Evolutionary conservation across 768 basidiomycete species (phyloP).

Genomic region (Serendipita sp.): DNA sequence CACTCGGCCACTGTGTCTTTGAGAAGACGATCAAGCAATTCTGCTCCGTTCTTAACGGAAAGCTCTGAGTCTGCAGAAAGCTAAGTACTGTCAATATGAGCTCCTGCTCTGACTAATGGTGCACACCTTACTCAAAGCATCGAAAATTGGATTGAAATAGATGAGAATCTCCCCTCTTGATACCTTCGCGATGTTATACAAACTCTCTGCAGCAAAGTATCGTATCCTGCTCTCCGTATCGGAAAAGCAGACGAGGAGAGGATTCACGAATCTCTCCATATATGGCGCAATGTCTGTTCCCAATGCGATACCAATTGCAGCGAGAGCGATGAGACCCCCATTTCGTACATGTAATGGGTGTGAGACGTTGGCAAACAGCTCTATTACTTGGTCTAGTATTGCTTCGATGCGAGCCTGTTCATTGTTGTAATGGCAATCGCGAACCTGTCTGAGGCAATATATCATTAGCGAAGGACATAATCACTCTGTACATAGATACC

Average conservation of each 20-base stretch:
- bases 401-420: conserved; percentile 67
- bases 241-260: conserved; percentile 78
- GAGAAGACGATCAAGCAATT: conserved; percentile 87
- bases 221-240: conserved; percentile 90
- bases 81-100: conserved; percentile 26
- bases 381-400: conserved; percentile 88
- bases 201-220: conserved; percentile 94
- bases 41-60: conserved; percentile 96
- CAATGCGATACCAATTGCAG: conserved; percentile 91
- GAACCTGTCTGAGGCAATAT: conserved; percentile 30
- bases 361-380: conserved; percentile 72
- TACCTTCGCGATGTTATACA: conserved; percentile 96
- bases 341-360: conserved; percentile 84
- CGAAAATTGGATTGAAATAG: conserved; percentile 97
- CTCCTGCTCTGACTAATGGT: conserved; percentile 8
- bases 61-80: conserved; percentile 89
- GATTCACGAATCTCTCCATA: conserved; percentile 83
- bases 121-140: conserved; percentile 84
- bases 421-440: conserved; percentile 68
- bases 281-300: conserved; percentile 87
- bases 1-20: conserved; percentile 97
- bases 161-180: conserved; percentile 93
- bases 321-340: conserved; percentile 89
- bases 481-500: conserved; percentile 11
- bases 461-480: conserved; percentile 7